Base-by-base conservation (phyloP, 805 yeast genomes). In the Sungouiozyma intestinalis region DNA sequence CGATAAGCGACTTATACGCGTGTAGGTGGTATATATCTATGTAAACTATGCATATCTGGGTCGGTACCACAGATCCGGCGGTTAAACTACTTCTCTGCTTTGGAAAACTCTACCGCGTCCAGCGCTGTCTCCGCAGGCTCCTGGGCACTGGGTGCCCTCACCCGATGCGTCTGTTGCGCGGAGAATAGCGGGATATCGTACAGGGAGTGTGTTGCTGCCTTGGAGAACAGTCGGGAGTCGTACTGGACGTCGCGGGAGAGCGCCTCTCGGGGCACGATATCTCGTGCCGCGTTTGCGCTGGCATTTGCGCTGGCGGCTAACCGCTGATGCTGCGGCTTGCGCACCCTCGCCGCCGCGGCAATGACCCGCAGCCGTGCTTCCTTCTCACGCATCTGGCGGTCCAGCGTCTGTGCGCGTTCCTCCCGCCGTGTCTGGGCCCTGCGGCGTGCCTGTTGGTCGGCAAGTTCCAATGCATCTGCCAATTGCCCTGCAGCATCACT, bases 401-500 rank as follows among this genome's bases (percentile, higher is more conserved):
- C 34, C 14, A 75, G 75, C 32, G 69, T 52, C 50, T 68, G 64
- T 47, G 66, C 66, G 52, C 71, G 73, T 61, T 73, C 58, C 31
- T 68, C 69, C 18, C 74, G 69, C 41, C 81, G 67, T 42, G 70
- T 54, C 38, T 67, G 67, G 29, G 81, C 67, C 43, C 76, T 79
- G 38, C 74, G 72, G 39, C 82, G 64, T 1, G 82, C 81, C 40
- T 71, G 66, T 18, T 67, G 62, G 40, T 78, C 90, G 1, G 92
- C 94, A 14, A 65, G 63, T 40, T 76, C 80, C 40, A 90, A 67
- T 0, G 97, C 95, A 39, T 71, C 74, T 1, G 87, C 75, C 18
- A 90, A 68, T 27, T 71, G 66, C 2, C 75, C 69, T 55, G 81
- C 79, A 36, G 77, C 77, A 42, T 76, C 75, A 44, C 75, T 71